Evolutionary conservation across 2,329 filamentous ascomycete species (phyloP), one percentile per base, ranked within the genome.

Genomic region (Epichloe baconii): DNA sequence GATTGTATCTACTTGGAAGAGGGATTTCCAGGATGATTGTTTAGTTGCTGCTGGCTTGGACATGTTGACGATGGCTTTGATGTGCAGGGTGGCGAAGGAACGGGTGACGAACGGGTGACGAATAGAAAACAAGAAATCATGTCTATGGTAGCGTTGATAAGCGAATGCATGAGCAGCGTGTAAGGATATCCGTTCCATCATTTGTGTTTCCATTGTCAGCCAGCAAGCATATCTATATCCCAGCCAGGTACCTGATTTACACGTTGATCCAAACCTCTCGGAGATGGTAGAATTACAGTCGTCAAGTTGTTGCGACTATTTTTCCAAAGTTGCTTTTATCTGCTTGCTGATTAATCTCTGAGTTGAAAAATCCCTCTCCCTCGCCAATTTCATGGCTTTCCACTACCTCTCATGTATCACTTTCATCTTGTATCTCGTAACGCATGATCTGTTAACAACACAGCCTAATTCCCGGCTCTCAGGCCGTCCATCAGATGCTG

Each of bases 401-500:
- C 26, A 10, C 26, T 31, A 10, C 26, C 10, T 31, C 8, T 31
- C 26, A 31, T 31, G 10, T 8, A 26, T 21, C 14, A 21, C 21
- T 14, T 26, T 44, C 21, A 44, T 17, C 19, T 34, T 31, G 11
- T 6, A 11, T n/a, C 15, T 36, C 8, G 12, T 36, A 47, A 17
- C 26, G 4, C 40, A n/a, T 17, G 5, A 19, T 15, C 2, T 31
- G 26, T 10, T 8, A 10, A 6, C n/a, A 49, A 41, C 5, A 19
- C 23, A 15, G 12, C 2, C 23, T 48, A 53, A n/a, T 48, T 57
- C 8, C 55, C 60, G 10, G 55, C 59, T 59, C 72, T 78, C 59
- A 84, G 60, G 5, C 76, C 78, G 44, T 79, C 73, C 68, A 83
- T 64, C 58, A 78, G 61, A 4, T 68, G 72, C 62, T 78, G 69